Base-by-base conservation (phyloP, 352 stramenopile species). In the Globisporangium yorkense region DNA sequence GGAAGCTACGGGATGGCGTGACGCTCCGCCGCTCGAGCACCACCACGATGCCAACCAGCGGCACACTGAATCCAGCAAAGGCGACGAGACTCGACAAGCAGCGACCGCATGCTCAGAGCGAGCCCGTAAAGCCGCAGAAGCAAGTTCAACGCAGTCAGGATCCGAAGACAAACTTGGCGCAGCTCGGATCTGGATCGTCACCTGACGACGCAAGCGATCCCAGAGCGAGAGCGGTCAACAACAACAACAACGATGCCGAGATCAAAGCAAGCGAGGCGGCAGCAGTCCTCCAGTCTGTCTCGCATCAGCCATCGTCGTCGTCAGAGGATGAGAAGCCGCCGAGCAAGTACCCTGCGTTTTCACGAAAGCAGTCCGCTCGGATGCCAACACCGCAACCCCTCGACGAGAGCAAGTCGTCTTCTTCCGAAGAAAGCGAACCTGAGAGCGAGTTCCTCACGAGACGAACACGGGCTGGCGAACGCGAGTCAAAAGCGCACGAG, bases 1-100 rank as follows among this genome's bases (percentile, higher is more conserved):
- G 77, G 77, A 81, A 70, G 43, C 39, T 87, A n/a, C 77, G 81
- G 46, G 77, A 84, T 29, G 73, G 67, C 7, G 69, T 80, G 2
- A 49, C 53, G 10, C 62, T 84, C 16, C 70, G 66, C 5, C 67
- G 67, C 0, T 67, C 64, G 1, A 69, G 51, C 35, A 71, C 47
- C 5, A 44, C 46, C 5, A 48, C 10, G 7, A 13, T 61, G 3
- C 16, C 53, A 13, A 13, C 16, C 13, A 44, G 46, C 20, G 7
- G 12, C 37, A 43, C 6, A 58, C 8, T 16, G 24, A 13, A 49
- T 27, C 15, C 12, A 43, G n/a, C n/a, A 48, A 41, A 20, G 24
- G 5, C 35, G 40, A 27, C 53, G 4, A 41, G 37, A 18, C 37
- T 16, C 37, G 37, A 16, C 20, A 35, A 33, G 39, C 41, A 46